Evolutionary conservation across 2,329 filamentous ascomycete species (phyloP).

Genomic region (Aspergillus sp.): DNA sequence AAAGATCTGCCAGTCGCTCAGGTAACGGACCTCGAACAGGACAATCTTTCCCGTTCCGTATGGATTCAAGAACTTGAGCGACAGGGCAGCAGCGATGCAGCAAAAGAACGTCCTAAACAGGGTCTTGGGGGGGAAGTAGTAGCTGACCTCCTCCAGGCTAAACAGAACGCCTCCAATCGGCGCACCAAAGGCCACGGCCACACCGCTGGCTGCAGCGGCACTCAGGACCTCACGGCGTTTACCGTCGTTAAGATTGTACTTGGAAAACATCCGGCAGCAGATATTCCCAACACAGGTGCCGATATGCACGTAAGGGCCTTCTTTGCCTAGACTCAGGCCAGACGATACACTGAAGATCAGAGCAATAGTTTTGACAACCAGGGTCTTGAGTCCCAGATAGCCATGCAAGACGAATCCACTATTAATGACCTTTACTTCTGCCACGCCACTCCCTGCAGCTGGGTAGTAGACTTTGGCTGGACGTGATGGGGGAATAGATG

Average conservation of each 20-base stretch:
- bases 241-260: slow-evolving; percentile 89
- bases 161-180: slow-evolving; percentile 87
- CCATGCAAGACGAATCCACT: slow-evolving; percentile 96
- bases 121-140: slow-evolving; percentile 96
- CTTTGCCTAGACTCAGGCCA: slow-evolving; percentile 88
- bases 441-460: slow-evolving; percentile 90
- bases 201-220: slow-evolving; percentile 82
- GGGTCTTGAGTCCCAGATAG: slow-evolving; percentile 80
- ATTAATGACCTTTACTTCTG: slow-evolving; percentile 95
- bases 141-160: slow-evolving; percentile 85
- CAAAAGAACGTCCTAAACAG: slow-evolving; percentile 97
- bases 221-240: slow-evolving; percentile 93
- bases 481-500: slow-evolving; percentile 24
- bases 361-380: slow-evolving; percentile 76
- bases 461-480: slow-evolving; percentile 91
- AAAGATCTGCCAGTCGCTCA: slow-evolving; percentile 88
- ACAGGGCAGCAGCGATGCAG: slow-evolving; percentile 84
- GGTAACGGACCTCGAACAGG: slow-evolving; percentile 87
- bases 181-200: slow-evolving; percentile 89
- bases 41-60: slow-evolving; percentile 97
- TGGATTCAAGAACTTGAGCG: slow-evolving; percentile 89
- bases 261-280: slow-evolving; percentile 82
- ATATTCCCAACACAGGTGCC: slow-evolving; percentile 94
- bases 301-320: slow-evolving; percentile 95
- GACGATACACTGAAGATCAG: slow-evolving; percentile 86